Percentiles rank a stretch among this genome's conserved stretches.
phyloP scores from a whole-genome alignment of 2,329 filamentous ascomycete species.

The Blumeria graminis region DNA sequence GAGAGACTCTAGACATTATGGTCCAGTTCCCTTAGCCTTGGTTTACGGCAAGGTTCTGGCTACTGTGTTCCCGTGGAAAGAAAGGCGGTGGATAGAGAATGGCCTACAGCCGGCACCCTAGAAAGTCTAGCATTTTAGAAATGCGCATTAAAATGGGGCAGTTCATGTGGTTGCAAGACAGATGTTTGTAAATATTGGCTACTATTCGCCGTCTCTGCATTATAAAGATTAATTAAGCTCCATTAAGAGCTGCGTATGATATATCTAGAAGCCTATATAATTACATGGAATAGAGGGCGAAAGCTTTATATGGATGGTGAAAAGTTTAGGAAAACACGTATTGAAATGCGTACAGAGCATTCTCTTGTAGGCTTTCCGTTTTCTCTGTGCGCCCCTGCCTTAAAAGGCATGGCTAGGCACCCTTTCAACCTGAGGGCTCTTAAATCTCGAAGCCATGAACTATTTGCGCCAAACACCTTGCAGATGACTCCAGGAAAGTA shows the following conservation, averaged over 20 bases:
- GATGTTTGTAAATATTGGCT: too few relatives aligned
- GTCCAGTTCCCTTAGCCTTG: slow-evolving; percentile 64
- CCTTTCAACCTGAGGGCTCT: too few relatives aligned
- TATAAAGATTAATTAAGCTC: too few relatives aligned
- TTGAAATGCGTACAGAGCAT: not conserved
- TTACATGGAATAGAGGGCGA: slow-evolving; percentile 14
- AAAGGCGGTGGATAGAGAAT: slow-evolving; percentile 26
- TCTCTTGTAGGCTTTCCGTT: too few relatives aligned
- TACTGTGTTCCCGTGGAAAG: slow-evolving; percentile 26
- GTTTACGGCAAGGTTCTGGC: slow-evolving; percentile 63
- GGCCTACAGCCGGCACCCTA: slow-evolving; percentile 16
- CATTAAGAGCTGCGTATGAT: too few relatives aligned
- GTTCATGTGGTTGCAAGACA: too few relatives aligned
- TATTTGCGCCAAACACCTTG: slow-evolving; percentile 15
- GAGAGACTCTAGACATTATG: slow-evolving; percentile 66
- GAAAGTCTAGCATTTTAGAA: not conserved
- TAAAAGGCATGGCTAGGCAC: too few relatives aligned
- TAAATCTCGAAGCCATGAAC: not conserved
- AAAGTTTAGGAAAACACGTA: slow-evolving; percentile 10
- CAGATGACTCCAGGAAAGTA: slow-evolving; percentile 14
- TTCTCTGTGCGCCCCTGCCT: too few relatives aligned
- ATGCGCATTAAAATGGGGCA: too few relatives aligned
- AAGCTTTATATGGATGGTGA: slow-evolving; percentile 9
- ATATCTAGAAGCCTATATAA: slow-evolving; percentile 17
- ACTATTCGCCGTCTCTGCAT: too few relatives aligned